These are phyloP conservation scores for Mycotypha africana DNA, from an alignment of 371 early-diverging fungal species.

Conservation along the genomic window DNA sequence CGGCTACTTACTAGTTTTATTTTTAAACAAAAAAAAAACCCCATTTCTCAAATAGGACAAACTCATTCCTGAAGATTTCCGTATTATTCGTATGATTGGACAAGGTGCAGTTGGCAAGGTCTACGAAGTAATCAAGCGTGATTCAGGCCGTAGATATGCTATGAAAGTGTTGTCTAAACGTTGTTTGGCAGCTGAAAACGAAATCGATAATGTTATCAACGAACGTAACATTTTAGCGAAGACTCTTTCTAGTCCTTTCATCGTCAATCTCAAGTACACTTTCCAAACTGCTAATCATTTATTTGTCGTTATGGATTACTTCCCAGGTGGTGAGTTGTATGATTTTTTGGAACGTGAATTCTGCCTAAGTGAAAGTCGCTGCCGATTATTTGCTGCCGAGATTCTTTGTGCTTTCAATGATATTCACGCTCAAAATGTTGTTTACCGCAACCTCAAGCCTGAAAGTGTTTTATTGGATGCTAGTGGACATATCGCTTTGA, in stretches of 20 bases:
- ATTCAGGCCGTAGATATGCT: conserved; percentile 58
- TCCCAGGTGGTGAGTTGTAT: conserved; percentile 94
- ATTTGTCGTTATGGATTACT: conserved; percentile 93
- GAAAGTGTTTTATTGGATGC: conserved; percentile 84
- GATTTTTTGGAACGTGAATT: conserved; percentile 60
- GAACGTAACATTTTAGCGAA: conserved; percentile 81
- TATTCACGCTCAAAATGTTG: conserved; percentile 61
- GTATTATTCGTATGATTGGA: conserved; percentile 66
- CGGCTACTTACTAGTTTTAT: no score
- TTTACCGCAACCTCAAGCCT: conserved; percentile 79
- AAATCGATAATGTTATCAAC: conserved; percentile 83
- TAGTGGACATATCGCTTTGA: conserved; percentile 94
- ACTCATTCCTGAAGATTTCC: conserved; percentile 58
- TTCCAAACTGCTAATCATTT: conserved; percentile 87
- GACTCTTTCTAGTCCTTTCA: conserved; percentile 74
- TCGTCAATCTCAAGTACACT: conserved; percentile 85
- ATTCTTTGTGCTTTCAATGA: conserved; percentile 66
- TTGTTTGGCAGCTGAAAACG: conserved; percentile 88
- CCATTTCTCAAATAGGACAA: conserved; percentile 15
- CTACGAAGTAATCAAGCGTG: conserved; percentile 44
- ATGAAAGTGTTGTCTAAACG: conserved; percentile 89
- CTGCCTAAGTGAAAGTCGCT: conserved; percentile 56
- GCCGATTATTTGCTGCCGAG: conserved; percentile 71
- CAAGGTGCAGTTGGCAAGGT: conserved; percentile 65
- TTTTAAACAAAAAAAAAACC: no score